Conservation (phyloP, 2,329 filamentous ascomycete genomes). For the Cordyceps javanica region DNA sequence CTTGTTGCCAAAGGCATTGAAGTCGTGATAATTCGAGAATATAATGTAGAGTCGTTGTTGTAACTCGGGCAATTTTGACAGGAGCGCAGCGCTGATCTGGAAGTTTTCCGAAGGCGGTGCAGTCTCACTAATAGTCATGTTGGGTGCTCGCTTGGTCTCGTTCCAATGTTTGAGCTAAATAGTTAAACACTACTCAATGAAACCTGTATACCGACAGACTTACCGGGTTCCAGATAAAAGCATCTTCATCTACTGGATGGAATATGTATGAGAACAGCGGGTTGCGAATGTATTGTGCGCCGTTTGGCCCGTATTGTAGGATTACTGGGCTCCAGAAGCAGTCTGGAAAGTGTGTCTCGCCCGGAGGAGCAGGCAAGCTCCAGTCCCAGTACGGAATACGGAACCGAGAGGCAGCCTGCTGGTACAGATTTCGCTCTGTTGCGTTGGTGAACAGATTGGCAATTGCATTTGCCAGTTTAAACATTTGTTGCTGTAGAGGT, state of each 20-base stretch:
- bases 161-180: constrained; percentile 52
- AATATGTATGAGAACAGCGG: constrained; percentile 58
- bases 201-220: constrained; percentile 22
- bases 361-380: constrained; percentile 42
- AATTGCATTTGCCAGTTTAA: constrained; percentile 34
- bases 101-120: constrained; percentile 51
- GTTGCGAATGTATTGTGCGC: constrained; percentile 50
- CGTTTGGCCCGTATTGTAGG: constrained; percentile 49
- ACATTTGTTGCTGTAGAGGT: constrained; percentile 30
- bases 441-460: constrained; percentile 42
- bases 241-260: constrained; percentile 50
- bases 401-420: constrained; percentile 43
- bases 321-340: constrained; percentile 43
- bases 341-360: constrained; percentile 40
- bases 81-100: constrained; percentile 41
- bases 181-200: neutral
- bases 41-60: constrained; percentile 61
- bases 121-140: constrained; percentile 22
- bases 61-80: constrained; percentile 44
- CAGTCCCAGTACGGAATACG: constrained; percentile 57
- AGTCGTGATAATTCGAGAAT: constrained; percentile 61
- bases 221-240: constrained; percentile 56
- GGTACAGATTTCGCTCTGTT: constrained; percentile 42
- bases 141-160: constrained; percentile 53
- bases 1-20: constrained; percentile 64